Conservation (phyloP, 164 flowering plant species). For the Malania oleifera region DNA sequence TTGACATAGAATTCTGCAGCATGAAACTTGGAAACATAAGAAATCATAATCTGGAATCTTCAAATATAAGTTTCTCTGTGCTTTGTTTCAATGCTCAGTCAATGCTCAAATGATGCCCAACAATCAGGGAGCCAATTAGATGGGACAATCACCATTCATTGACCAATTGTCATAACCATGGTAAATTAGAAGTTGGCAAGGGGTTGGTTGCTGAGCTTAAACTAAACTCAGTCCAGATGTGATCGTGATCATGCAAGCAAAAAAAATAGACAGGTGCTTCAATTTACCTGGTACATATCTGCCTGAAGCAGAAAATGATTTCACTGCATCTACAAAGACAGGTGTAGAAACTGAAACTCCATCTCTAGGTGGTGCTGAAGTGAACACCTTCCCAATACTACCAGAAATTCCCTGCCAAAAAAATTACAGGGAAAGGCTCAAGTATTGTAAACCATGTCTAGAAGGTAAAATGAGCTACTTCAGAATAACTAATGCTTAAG, state of each 20-base stretch:
- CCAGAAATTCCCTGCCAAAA: slow-evolving; percentile 25
- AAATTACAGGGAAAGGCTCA: slow-evolving; percentile 1
- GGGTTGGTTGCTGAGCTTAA: too few relatives aligned
- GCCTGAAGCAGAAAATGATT: slow-evolving; percentile 16
- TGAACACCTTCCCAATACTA: slow-evolving; percentile 18
- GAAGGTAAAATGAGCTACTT: neutral
- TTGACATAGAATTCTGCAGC: slow-evolving; percentile 14
- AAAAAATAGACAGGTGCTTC: neutral
- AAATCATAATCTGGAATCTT: neutral
- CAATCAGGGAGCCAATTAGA: neutral
- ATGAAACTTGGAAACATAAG: slow-evolving; percentile 4
- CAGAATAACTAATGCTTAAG: neutral
- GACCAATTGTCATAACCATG: neutral
- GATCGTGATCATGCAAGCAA: neutral
- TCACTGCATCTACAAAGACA: slow-evolving; percentile 7
- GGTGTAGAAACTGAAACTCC: slow-evolving; percentile 8
- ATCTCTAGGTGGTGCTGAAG: slow-evolving; percentile 17
- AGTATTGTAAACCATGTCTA: neutral
- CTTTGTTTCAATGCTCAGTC: neutral
- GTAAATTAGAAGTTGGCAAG: neutral
- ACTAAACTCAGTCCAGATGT: too few relatives aligned
- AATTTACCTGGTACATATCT: slow-evolving; percentile 26
- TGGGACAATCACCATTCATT: neutral
- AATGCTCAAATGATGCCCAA: neutral
- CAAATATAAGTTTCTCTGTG: neutral